phyloP scores from a whole-genome alignment of 2,329 filamentous ascomycete genomes.

The Colletotrichum tamarilloi region DNA sequence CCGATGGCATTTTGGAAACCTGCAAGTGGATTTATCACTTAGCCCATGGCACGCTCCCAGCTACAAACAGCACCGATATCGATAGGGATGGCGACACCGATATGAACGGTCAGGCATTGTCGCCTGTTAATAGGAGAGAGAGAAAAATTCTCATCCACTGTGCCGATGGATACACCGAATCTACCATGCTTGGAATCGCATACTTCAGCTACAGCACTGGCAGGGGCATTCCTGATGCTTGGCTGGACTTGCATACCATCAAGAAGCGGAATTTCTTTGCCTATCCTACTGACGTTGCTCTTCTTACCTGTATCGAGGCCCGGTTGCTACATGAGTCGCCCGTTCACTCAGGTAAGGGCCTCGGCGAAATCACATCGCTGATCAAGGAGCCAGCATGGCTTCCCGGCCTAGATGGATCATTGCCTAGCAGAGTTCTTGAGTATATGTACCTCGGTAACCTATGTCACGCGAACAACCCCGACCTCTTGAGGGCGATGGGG shows the following conservation, averaged over 20 bases:
- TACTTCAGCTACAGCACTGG: conserved; percentile 95
- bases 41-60: conserved; percentile 70
- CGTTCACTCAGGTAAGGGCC: conserved; percentile 56
- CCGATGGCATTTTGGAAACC: conserved; percentile 85
- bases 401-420: conserved; percentile 83
- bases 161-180: conserved; percentile 95
- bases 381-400: conserved; percentile 82
- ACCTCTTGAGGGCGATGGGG: conserved; percentile 80
- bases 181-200: conserved; percentile 86
- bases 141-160: conserved; percentile 90
- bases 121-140: conserved; percentile 47
- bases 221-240: conserved; percentile 82
- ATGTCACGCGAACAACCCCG: conserved; percentile 92
- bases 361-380: conserved; percentile 64
- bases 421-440: conserved; percentile 87
- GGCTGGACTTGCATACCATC: conserved; percentile 84
- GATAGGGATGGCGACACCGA: conserved; percentile 66
- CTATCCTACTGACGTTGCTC: conserved; percentile 87
- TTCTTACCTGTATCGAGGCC: conserved; percentile 81
- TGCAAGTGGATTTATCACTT: conserved; percentile 92
- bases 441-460: conserved; percentile 98
- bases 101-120: conserved; percentile 53
- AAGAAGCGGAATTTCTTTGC: conserved; percentile 95
- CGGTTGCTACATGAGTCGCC: conserved; percentile 81
- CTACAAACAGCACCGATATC: conserved; percentile 36